Evolutionary conservation across 2,329 filamentous ascomycete species (phyloP).

Genomic region (Monosporascus cannonballus): DNA sequence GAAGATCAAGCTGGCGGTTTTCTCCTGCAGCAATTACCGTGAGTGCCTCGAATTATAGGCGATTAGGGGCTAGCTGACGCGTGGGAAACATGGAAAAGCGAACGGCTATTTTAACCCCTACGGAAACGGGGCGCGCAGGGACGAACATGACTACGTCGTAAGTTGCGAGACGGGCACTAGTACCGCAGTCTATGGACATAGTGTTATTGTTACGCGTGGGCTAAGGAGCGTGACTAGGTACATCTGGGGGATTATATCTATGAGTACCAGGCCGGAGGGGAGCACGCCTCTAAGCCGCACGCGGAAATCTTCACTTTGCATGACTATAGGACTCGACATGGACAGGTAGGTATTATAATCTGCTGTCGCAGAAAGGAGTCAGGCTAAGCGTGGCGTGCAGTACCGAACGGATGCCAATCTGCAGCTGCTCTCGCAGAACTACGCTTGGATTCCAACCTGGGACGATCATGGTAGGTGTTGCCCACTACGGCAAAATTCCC

Average conservation of each 20-base stretch:
- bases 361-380: not conserved
- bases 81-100: conserved; percentile 17
- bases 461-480: conserved; percentile 31
- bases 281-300: conserved; percentile 20
- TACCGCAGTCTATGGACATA: not conserved
- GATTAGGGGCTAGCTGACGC: not conserved
- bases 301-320: conserved; percentile 28
- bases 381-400: conserved; percentile 12
- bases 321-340: conserved; percentile 37
- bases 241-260: conserved; percentile 55
- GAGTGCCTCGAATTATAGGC: conserved; percentile 5
- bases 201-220: not conserved
- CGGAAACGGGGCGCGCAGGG: conserved; percentile 35
- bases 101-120: conserved; percentile 44
- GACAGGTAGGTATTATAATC: conserved; percentile 19
- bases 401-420: conserved; percentile 37
- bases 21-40: conserved; percentile 29
- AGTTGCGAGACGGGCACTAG: conserved; percentile 16
- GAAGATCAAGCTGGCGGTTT: conserved; percentile 26
- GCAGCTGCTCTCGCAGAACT: conserved; percentile 33
- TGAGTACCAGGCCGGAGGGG: conserved; percentile 39
- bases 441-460: conserved; percentile 41
- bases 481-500: not conserved
- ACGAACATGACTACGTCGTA: conserved; percentile 40
- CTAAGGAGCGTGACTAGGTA: conserved; percentile 11